Base-by-base conservation (phyloP, 2,329 filamentous ascomycete genomes). In the Penicillium corylophilum region DNA sequence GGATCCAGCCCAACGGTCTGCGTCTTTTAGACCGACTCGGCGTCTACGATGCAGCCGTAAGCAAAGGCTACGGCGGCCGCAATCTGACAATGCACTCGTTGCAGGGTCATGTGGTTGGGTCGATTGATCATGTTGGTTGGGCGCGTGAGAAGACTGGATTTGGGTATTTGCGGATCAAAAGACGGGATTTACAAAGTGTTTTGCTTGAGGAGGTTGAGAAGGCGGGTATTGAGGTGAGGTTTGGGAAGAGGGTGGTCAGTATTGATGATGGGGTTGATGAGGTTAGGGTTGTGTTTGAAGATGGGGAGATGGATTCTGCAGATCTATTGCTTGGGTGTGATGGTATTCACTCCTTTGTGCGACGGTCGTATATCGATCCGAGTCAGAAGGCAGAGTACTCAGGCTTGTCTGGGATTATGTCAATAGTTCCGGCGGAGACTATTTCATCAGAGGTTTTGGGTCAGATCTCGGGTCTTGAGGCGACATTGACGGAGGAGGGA, bases 291-390 rank as follows among this genome's bases (percentile, higher is more conserved):
- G 54, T 46, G 6, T 71, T 71, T 45, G 55, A 61, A 6, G 67
- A 71, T 51, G 64, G 67, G 16, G 51, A 50, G 9, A 66, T 39
- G 9, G 64, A 63, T 31, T 54, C 50, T 0, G 67, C 62, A 2
- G 64, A 68, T 53, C n/a, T 71, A 9, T 35, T 71, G 4, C 54
- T 75, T 13, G 73, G 71, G 1, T 74, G 72, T 56, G 72, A 75
- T 57, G 72, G 73, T 2, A 71, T 74, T 23, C 72, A 74, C 45
- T 74, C 71, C 1, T 51, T 57, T 26, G 68, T 73, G 10, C 68
- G 73, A 9, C 60, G 46, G 15, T 33, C 56, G 2, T 59, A 67
- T 44, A 61, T 74, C 31, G 64, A 71, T 51, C 65, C 68, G 4
- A 51, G 18, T 4, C 44, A 50, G 18, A 42, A 16, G 5, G 61